A percentile compares a stretch with the other conserved stretches of the same genome.
These are phyloP conservation scores for Suhomyces xylopsoci DNA, from an alignment of 805 yeast genomes.

Conservation along the genomic window DNA sequence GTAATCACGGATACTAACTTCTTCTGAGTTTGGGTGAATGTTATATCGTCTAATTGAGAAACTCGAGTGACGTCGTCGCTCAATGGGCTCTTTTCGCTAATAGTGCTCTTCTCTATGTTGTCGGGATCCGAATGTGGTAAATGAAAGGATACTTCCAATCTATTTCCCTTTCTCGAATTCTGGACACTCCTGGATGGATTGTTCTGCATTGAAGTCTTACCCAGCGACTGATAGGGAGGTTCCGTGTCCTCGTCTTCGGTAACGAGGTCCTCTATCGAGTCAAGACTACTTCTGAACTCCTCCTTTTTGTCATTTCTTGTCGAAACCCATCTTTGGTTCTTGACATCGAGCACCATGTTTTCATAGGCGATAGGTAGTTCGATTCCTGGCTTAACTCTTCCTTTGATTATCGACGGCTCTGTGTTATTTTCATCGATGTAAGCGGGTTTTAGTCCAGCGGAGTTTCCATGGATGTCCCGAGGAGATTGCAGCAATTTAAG, in stretches of 20 bases:
- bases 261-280: conserved; percentile 38
- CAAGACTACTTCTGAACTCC: conserved; percentile 27
- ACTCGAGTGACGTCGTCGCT: conserved; percentile 38
- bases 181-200: not conserved
- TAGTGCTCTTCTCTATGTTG: conserved; percentile 1
- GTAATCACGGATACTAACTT: conserved; percentile 46
- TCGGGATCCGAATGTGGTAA: conserved; percentile 25
- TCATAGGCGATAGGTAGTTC: conserved; percentile 34
- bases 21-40: conserved; percentile 47
- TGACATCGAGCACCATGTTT: conserved; percentile 21
- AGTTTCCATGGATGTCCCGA: not conserved
- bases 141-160: conserved; percentile 41
- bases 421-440: conserved; percentile 8
- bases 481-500: conserved; percentile 21
- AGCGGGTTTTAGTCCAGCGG: conserved; percentile 2
- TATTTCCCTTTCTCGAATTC: conserved; percentile 9
- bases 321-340: conserved; percentile 20
- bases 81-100: conserved; percentile 9
- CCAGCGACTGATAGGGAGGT: not conserved
- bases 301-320: conserved; percentile 18
- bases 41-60: conserved; percentile 41
- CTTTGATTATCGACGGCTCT: conserved; percentile 16
- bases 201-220: not conserved
- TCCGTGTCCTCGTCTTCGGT: conserved; percentile 9
- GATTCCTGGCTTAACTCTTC: conserved; percentile 34